Evolutionary conservation across 345 rosid species (phyloP).

Genomic region (Tarenaya hassleriana): DNA sequence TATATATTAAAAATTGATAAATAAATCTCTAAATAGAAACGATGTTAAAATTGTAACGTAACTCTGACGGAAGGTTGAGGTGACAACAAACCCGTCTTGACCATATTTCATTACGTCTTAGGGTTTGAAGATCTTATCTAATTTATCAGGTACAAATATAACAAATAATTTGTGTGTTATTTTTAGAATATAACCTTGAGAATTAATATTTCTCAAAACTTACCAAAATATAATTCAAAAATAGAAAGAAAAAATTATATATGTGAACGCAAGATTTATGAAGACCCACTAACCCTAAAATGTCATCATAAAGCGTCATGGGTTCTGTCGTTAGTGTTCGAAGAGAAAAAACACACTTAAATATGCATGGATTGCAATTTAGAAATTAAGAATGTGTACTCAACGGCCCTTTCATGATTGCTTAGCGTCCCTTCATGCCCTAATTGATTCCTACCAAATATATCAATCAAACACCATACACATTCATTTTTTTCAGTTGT

Average conservation of each 20-base stretch:
- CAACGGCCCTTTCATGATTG: conserved; percentile 19
- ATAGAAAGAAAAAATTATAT: conserved; percentile 4
- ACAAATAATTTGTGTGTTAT: not conserved
- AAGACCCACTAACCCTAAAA: conserved; percentile 21
- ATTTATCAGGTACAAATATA: conserved; percentile 4
- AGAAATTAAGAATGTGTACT: conserved; percentile 13
- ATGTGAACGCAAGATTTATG: not conserved
- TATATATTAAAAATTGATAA: too few relatives aligned
- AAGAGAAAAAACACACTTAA: too few relatives aligned
- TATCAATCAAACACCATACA: conserved; percentile 16
- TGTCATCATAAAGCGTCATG: conserved; percentile 33
- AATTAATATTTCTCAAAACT: conserved; percentile 1
- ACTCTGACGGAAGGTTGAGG: too few relatives aligned
- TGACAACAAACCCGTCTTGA: too few relatives aligned
- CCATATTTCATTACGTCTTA: too few relatives aligned
- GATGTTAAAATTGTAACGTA: too few relatives aligned
- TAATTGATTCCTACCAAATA: conserved; percentile 30
- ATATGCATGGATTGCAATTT: conserved; percentile 13
- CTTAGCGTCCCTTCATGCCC: conserved; percentile 26
- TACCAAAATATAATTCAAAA: too few relatives aligned
- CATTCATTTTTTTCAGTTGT: conserved; percentile 21
- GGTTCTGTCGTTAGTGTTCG: conserved; percentile 10
- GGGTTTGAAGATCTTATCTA: too few relatives aligned
- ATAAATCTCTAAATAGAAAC: too few relatives aligned
- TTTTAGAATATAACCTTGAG: conserved; percentile 1